Percentiles rank a stretch among this genome's conserved stretches.
Conservation (phyloP, 768 basidiomycete genomes). For the Boletus subcaerulescens region DNA sequence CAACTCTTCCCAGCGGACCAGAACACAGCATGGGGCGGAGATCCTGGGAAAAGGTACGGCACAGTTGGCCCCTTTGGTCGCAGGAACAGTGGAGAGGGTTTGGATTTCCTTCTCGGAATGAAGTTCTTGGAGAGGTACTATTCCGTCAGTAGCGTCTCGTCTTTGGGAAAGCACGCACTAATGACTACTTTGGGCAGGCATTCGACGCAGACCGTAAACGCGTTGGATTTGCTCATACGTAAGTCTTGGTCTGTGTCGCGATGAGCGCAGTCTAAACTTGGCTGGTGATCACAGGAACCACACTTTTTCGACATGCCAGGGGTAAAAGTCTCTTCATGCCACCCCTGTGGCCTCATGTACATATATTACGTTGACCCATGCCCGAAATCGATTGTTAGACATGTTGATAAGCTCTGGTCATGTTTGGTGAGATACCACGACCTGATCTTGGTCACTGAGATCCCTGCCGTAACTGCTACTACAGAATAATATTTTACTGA, state of each 20-base stretch:
- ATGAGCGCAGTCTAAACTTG: too few species aligned
- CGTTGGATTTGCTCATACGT: neutral
- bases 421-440: too few species aligned
- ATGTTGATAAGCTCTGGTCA: too few species aligned
- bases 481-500: too few species aligned
- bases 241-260: neutral
- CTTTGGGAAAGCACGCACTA: neutral
- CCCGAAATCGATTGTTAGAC: too few species aligned
- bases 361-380: too few species aligned
- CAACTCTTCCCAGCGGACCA: neutral
- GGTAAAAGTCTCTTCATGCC: too few species aligned
- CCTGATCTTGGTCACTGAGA: too few species aligned
- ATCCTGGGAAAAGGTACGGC: neutral
- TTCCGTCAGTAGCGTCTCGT: neutral
- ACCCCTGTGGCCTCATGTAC: too few species aligned
- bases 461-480: too few species aligned
- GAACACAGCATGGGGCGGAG: neutral
- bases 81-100: neutral
- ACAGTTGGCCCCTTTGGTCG: accelerated
- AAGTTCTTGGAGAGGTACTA: neutral
- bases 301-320: too few species aligned
- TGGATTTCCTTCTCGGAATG: neutral
- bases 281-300: too few species aligned
- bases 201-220: neutral
- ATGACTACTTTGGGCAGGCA: neutral